Base-by-base conservation (phyloP, 768 basidiomycete genomes). In the Leccinum longicurvipes region DNA sequence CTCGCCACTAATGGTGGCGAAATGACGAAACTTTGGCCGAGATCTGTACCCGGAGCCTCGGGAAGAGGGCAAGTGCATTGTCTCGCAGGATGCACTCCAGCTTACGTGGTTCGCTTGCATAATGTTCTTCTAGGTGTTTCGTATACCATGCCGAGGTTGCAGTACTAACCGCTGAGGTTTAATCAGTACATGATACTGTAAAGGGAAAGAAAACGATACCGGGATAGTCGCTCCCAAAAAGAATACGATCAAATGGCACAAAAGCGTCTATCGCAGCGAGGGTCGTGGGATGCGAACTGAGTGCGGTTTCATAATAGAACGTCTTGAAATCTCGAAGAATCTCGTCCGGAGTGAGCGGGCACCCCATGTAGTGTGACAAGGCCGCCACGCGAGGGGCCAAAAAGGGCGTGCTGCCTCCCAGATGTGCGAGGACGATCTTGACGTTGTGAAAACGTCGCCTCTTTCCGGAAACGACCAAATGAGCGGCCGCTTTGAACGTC, bases 181-280 rank as follows among this genome's bases (percentile, higher is more conserved):
- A 28, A 29, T 59, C 32, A 60, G 34, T 44, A 47, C 28, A 47
- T 11, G 46, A 47, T 41, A 19, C 8, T 14, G 47, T n/a, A 41
- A 8, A 47, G 14, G 27, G 17, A 28, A 31, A 24, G 51, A 24
- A 46, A 45, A 53, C 61, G 72, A 53, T 66, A 87, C 89, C 89
- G 52, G 89, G 89, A 63, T 87, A 87, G 68, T 91, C 89, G 15
- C 84, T 85, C 39, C 89, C 89, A 67, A 86, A 89, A 24, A 90
- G 71, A 51, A 91, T 69, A 32, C 70, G 82, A 45, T 82, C 79
- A 1, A 70, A 64, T 21, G 72, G 64, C 3, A 82, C 77, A 63
- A 86, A 83, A 19, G 67, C 65, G 47, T 83, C 74, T 63, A 85
- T 73, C 4, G 80, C 76, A 19, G 74, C 65, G 19, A 88, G 71